A percentile compares a stretch with the other conserved stretches of the same genome.
These are phyloP conservation scores for Neolentinus lepideus DNA, from an alignment of 1,284 basidiomycete species.

Conservation along the genomic window DNA sequence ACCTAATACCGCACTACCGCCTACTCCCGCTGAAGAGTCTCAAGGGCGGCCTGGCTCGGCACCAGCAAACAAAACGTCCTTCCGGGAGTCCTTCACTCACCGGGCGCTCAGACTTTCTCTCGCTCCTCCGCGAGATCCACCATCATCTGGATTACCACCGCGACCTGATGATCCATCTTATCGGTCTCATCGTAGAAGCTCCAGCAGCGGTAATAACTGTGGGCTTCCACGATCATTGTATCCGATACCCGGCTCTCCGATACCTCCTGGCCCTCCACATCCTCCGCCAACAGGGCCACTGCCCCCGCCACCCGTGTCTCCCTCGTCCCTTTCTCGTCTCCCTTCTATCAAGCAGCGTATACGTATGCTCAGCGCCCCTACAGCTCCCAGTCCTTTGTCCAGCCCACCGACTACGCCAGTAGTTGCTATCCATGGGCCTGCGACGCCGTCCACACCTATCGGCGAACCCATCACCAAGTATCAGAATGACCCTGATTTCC, in stretches of 20 bases:
- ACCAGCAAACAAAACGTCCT: constrained; percentile 30
- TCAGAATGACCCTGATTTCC: constrained; percentile 52
- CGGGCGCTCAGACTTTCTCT: constrained; percentile 53
- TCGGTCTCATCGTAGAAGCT: constrained; percentile 29
- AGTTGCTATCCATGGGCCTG: constrained; percentile 9
- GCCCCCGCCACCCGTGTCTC: constrained; percentile 19
- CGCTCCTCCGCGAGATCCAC: constrained; percentile 55
- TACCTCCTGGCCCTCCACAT: constrained; percentile 29
- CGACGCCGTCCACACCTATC: constrained; percentile 38
- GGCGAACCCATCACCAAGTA: constrained; percentile 50
- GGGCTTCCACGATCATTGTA: constrained; percentile 23
- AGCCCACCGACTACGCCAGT: constrained; percentile 15
- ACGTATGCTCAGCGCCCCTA: constrained; percentile 54
- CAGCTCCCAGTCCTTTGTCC: constrained; percentile 24
- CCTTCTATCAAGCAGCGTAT: constrained; percentile 51
- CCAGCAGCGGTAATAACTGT: constrained; percentile 27
- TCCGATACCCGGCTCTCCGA: constrained; percentile 38
- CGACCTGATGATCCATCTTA: constrained; percentile 45
- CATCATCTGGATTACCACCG: constrained; percentile 45
- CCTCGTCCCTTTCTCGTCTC: constrained; percentile 20
- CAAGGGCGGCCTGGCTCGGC: constrained; percentile 13
- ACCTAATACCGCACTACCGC: constrained; percentile 60
- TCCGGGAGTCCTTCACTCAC: constrained; percentile 44
- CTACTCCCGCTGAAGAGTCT: constrained; percentile 35
- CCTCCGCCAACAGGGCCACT: constrained; percentile 38